phyloP scores from a whole-genome alignment of 225 moss, liverwort and hornwort species.

The Pseudoscleropodium purum region DNA sequence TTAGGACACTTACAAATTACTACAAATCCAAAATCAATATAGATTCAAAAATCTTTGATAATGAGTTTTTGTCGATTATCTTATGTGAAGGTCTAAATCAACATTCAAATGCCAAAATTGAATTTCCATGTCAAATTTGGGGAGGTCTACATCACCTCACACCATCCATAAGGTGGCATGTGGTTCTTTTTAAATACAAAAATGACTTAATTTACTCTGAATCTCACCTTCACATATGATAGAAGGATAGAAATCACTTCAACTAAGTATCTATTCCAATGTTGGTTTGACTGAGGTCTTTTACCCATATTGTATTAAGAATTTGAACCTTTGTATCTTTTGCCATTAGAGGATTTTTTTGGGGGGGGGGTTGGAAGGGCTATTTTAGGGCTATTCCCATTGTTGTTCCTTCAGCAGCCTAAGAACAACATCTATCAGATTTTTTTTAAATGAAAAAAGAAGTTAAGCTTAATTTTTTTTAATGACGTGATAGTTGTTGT shows the following conservation, averaged over 20 bases:
- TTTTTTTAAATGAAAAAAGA: no score
- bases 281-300: not conserved
- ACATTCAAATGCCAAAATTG: not conserved
- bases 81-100: not conserved
- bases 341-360: no score
- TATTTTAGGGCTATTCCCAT: no score
- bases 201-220: not conserved
- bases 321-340: no score
- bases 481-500: no score
- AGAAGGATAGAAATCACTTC: not conserved
- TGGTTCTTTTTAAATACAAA: no score
- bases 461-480: no score
- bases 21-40: not conserved
- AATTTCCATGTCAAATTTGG: not conserved
- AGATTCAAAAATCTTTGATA: not conserved
- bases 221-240: not conserved
- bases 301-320: no score
- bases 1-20: fast-evolving
- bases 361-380: no score
- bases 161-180: not conserved
- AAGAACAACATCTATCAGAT: no score
- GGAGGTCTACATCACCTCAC: fast-evolving
- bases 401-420: no score
- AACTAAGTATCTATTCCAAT: not conserved
- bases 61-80: not conserved